Base-by-base conservation (phyloP, 352 stramenopile genomes). In the Pelagophyceae sp. region DNA sequence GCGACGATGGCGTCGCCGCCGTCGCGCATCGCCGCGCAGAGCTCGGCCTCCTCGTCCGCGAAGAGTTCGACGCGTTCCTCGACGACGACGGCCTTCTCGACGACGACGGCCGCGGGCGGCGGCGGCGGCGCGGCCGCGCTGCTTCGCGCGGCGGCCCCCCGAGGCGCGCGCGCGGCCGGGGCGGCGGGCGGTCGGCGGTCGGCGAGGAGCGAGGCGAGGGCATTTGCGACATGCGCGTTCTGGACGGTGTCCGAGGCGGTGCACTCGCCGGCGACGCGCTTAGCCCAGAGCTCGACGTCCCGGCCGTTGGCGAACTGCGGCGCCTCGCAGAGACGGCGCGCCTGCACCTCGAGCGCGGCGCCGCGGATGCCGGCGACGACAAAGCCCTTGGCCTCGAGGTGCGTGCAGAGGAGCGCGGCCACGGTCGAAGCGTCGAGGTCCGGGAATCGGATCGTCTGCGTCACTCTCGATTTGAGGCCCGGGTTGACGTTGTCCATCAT, bases 401-500 rank as follows among this genome's bases (percentile, higher is more conserved):
- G 31, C 11, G 6, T 11, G 2, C 0, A 11, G 2, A 11, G 2
- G 27, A 58, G 3, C 15, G 31, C 38, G 35, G 67, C 38, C 17
- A 37, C 67, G 72, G 94, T 88, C 63, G 87, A 78, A 27, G 88
- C 84, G 60, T 89, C 82, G 88, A 90, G 94, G 75, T 93, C 65
- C 1, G 82, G 80, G 76, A 95, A 95, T 75, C 93, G 85, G 3
- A 95, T 82, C 35, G 90, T 91, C 20, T 87, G 84, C 0, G 85
- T 89, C 15, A 78, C 38, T 27, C 74, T 51, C 1, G 23, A 58
- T 32, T 71, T 54, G 27, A 94, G 79, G 0, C 90, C 90, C 25
- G 86, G 86, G 27, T 94, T 94, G 6, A 84, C 75, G 23, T 38
- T 85, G 76, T 92, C 79, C 0, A 95, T 81, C 88, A 95, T 92